Conservation (phyloP, 306 rosid genomes). For the Casuarina equisetifolia region DNA sequence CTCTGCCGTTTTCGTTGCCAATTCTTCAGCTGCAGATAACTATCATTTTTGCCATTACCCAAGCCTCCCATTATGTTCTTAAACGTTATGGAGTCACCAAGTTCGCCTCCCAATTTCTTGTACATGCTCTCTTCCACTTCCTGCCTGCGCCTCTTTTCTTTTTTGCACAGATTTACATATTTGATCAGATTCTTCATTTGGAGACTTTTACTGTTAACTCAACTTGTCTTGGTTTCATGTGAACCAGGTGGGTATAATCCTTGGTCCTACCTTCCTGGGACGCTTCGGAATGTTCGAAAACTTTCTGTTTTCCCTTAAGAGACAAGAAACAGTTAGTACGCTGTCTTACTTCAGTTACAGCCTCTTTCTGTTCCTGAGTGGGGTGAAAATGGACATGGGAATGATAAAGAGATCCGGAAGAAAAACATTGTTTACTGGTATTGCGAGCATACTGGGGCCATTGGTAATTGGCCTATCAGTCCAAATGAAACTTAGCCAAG, state of each 20-base stretch:
- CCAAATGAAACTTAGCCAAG: not conserved
- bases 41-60: constrained; percentile 36
- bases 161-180: too few relatives aligned
- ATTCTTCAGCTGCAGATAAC: constrained; percentile 48
- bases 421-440: constrained; percentile 37
- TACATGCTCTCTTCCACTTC: constrained; percentile 12
- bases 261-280: constrained; percentile 30
- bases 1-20: constrained; percentile 6
- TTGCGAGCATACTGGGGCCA: constrained; percentile 21
- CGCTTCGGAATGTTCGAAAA: not conserved
- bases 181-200: too few relatives aligned
- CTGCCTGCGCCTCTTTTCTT: too few relatives aligned
- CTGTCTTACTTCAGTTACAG: constrained; percentile 37
- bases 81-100: constrained; percentile 48
- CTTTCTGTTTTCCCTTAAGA: constrained; percentile 33
- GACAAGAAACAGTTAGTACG: constrained; percentile 39
- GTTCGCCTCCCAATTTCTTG: constrained; percentile 54
- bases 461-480: not conserved
- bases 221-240: not conserved
- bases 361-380: constrained; percentile 41
- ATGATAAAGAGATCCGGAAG: constrained; percentile 45
- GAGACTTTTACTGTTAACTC: constrained; percentile 4
- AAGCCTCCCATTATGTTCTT: constrained; percentile 30
- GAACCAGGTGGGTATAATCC: constrained; percentile 46
- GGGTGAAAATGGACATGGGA: constrained; percentile 59